Evolutionary conservation across 495 filamentous ascomycete species (phyloP), one percentile per base, ranked within the genome.

Genomic region (Staphylotrichum longicolle): DNA sequence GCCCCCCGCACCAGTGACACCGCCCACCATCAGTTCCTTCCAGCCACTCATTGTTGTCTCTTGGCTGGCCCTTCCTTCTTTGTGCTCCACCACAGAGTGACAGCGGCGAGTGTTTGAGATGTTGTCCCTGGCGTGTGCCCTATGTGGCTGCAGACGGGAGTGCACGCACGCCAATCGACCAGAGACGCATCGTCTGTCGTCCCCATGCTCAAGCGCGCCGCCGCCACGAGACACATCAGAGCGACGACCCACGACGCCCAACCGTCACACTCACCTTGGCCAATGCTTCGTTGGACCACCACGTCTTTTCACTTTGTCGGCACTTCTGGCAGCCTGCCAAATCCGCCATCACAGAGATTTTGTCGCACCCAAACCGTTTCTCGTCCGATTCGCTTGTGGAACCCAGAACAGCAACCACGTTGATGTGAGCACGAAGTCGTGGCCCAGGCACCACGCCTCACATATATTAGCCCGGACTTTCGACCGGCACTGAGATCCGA

Each of bases 71-170:
- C 50, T 60, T 66, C 57, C 54, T 45, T 49, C 37, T 42, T 37
- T 5, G 30, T 20, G 12, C 57, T 35, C 56, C 61, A 42, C 56
- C 34, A 40, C 60, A n/a, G 50, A 37, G 14, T 39, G 49, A 33
- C 51, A 45, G 37, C 65, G 58, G 54, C 12, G 15, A 56, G 41
- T 7, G 68, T 68, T 68, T 67, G 61, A 67, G 56, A 58, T 63
- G 44, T 33, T 20, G 58, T 62, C 56, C 64, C 60, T 58, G 52
- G 35, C 12, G 59, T 51, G 35, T 40, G 14, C 30, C 35, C 42
- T 64, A 48, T 64, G 56, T 66, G 66, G 66, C 57, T 55, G 54
- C 44, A 55, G 10, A 49, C 33, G 44, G 60, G 44, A 40, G 32
- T 32, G 54, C 11, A 3, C 44, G 35, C 15, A 42, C 48, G 37